Evolutionary conservation across 192 early-diverging fungal species (phyloP).

Genomic region (Jimgerdemannia lactiflua): DNA sequence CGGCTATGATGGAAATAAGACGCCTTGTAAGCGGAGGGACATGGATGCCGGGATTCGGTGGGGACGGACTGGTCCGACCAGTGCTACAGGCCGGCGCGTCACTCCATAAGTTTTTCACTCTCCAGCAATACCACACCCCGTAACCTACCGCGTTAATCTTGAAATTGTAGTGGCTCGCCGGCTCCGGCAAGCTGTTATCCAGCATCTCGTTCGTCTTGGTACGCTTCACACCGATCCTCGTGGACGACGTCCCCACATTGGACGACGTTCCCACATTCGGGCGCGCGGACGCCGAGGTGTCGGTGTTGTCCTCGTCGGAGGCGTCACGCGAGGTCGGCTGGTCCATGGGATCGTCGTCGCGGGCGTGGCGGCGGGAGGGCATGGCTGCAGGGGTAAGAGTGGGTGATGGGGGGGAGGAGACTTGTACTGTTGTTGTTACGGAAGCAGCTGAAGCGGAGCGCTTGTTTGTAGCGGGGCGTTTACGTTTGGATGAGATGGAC

Average conservation of each 20-base stretch:
- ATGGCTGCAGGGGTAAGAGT: background rate
- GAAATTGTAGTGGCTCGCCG: slow-evolving; percentile 9
- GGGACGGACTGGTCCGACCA: no score
- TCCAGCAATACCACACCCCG: no score
- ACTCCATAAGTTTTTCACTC: no score
- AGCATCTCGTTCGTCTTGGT: background rate
- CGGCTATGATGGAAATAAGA: slow-evolving; percentile 19
- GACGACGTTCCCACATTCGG: background rate
- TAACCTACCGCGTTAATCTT: slow-evolving; percentile 17
- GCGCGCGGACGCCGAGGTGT: background rate
- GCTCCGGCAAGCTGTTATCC: background rate
- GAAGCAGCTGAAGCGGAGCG: background rate
- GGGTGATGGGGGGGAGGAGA: background rate
- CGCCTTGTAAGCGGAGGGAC: background rate
- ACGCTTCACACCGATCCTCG: background rate
- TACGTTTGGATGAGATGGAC: background rate
- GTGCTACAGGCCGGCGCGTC: no score
- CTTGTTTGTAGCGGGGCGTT: background rate
- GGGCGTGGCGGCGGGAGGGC: background rate
- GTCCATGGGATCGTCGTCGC: background rate
- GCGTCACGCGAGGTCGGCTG: slow-evolving; percentile 3
- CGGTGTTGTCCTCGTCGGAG: slow-evolving; percentile 7
- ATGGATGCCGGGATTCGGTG: no score
- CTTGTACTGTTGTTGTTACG: no score
- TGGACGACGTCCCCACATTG: background rate